A percentile compares a stretch with the other conserved stretches of the same genome.
phyloP scores from a whole-genome alignment of 1,139 yeast species.

The Wickerhamiella pararugosa region DNA sequence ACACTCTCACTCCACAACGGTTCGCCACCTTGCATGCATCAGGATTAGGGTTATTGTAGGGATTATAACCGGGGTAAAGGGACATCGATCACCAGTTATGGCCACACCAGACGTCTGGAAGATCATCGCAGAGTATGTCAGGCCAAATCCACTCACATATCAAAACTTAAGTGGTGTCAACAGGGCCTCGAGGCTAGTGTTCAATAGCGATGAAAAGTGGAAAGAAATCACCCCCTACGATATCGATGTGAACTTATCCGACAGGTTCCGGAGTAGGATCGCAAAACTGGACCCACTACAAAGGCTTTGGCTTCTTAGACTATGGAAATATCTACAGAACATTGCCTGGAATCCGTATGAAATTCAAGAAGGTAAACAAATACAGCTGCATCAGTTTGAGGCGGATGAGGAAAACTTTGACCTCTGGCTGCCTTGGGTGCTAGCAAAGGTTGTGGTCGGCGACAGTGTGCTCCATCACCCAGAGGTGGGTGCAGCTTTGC shows the following conservation, averaged over 20 bases:
- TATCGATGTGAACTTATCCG: not conserved
- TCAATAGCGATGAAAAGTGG: constrained; percentile 4
- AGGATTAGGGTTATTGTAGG: too few species aligned
- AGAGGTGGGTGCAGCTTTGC: not conserved
- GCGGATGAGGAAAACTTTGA: too few species aligned
- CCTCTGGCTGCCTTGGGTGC: constrained; percentile 4
- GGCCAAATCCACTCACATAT: not conserved
- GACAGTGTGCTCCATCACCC: constrained; percentile 3
- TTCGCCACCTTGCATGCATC: too few species aligned
- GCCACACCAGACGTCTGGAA: constrained; percentile 2
- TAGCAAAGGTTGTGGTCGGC: constrained; percentile 4
- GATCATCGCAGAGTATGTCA: not conserved
- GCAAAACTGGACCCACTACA: too few species aligned
- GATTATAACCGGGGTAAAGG: not conserved
- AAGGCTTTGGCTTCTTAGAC: too few species aligned
- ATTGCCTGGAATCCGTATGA: too few species aligned
- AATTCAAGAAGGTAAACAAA: too few species aligned
- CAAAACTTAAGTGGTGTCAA: not conserved
- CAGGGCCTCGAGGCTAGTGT: not conserved
- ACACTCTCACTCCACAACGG: too few species aligned
- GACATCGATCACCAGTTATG: not conserved
- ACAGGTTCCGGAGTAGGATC: too few species aligned
- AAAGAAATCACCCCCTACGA: not conserved
- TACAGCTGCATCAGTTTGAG: too few species aligned
- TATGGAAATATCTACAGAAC: too few species aligned